Evolutionary conservation across 2,329 filamentous ascomycete genomes (phyloP).

Genomic region (Beauveria caledonica): DNA sequence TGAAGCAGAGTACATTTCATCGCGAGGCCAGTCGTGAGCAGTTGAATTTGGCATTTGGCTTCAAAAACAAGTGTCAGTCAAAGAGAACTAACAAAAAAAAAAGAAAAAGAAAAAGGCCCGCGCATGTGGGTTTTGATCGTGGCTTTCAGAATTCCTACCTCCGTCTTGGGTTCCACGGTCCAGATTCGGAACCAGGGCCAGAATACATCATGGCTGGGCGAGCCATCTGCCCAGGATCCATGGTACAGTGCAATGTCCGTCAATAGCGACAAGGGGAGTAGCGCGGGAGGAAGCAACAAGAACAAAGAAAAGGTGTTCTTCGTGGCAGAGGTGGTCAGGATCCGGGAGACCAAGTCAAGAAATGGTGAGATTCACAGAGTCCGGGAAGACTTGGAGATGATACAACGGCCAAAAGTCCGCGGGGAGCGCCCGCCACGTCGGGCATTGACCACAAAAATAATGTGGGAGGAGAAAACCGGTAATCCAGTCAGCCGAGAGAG

Average conservation of each 20-base stretch:
- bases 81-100: not conserved
- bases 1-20: constrained; percentile 10
- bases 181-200: constrained; percentile 7
- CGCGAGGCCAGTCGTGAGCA: constrained; percentile 9
- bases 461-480: not conserved
- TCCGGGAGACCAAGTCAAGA: not conserved
- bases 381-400: not conserved
- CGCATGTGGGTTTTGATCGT: not conserved
- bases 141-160: constrained; percentile 8
- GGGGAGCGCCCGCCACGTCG: constrained; percentile 8
- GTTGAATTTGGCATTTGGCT: constrained; percentile 3
- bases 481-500: not conserved
- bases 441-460: constrained; percentile 4
- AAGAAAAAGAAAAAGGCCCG: not conserved
- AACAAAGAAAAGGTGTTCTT: not conserved
- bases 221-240: constrained; percentile 12
- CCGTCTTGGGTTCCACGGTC: constrained; percentile 12
- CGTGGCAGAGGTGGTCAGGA: not conserved
- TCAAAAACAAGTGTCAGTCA: not conserved
- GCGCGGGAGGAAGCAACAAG: constrained; percentile 1
- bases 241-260: not conserved
- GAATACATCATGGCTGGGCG: constrained; percentile 10
- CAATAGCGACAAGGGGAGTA: not conserved
- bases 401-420: constrained; percentile 5
- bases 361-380: not conserved